Evolutionary conservation across 2,329 filamentous ascomycete genomes (phyloP), one percentile per base, ranked within the genome.

Genomic region (Sclerotinia sclerotiorum): DNA sequence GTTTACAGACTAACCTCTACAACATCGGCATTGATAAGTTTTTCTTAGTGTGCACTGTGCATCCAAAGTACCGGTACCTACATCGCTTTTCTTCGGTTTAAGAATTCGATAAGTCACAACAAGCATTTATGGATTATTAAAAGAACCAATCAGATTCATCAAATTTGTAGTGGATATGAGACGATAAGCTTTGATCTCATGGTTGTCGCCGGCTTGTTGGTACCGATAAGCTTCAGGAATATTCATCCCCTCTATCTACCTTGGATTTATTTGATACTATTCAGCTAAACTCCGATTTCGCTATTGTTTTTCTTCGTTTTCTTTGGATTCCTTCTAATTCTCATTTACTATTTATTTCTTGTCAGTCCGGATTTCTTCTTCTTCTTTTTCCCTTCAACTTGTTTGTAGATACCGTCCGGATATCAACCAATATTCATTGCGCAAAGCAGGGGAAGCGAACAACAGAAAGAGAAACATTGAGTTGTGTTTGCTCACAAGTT

Each of bases 171-270:
- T 57, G 55, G 55, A 57, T 8, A 42, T 24, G 21, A 11, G 8
- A 17, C 32, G 55, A 58, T 58, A 58, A 58, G 35, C 35, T 58
- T 58, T 39, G 35, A 44, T 58, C 55, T 58, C 0, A 19, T 58
- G 55, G 55, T 58, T 58, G 55, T 58, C 35, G 35, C 42, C 55
- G 55, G 55, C 55, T 42, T 58, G 55, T 42, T 58, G 35, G 11
- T 58, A 58, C 44, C 46, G 60, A 63, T 63, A 63, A 63, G 60
- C 60, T 42, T 27, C 55, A 42, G 42, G 55, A 35, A 46, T 29
- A 10, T 39, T 29, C 60, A 29, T 21, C n/a, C 29, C 13, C 32
- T 17, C 15, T 60, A 17, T 21, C 42, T 61, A 21, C 5, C n/a
- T n/a, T 32, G 11, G n/a, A 29, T 2, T 29, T 61, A 29, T 48